Evolutionary conservation across 2,329 filamentous ascomycete genomes (phyloP).

Genomic region (Curvularia sp.): DNA sequence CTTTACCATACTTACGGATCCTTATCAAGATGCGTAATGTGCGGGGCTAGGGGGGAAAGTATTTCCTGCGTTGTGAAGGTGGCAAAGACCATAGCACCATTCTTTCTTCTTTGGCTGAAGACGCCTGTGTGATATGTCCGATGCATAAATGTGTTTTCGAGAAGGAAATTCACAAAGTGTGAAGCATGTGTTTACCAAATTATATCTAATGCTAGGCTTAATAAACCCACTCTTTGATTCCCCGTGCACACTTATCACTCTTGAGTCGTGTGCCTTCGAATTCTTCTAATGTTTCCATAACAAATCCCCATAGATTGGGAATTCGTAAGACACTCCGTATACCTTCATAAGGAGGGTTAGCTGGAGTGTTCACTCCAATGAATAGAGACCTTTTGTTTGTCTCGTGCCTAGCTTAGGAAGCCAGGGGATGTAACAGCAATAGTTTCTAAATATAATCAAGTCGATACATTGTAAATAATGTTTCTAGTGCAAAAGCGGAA

Average conservation of each 20-base stretch:
- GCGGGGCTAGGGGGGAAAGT: neutral
- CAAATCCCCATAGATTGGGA: too few species aligned
- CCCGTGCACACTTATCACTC: neutral
- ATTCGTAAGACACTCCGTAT: too few species aligned
- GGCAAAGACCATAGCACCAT: neutral
- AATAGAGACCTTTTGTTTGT: too few species aligned
- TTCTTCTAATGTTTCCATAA: too few species aligned
- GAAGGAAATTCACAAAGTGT: neutral
- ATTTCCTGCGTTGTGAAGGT: neutral
- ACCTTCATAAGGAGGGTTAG: too few species aligned
- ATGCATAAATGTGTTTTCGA: neutral
- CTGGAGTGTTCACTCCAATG: too few species aligned
- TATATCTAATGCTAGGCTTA: neutral
- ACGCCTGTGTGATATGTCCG: neutral
- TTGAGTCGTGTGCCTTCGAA: neutral
- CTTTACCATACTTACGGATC: neutral
- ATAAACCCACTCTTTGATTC: neutral
- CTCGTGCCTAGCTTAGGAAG: neutral
- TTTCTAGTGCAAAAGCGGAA: neutral
- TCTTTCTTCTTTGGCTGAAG: neutral
- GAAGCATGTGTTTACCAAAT: neutral
- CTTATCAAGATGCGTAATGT: neutral
- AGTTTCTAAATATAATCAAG: neutral
- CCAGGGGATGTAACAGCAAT: neutral
- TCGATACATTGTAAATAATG: neutral